A percentile compares a stretch with the other conserved stretches of the same genome.
phyloP scores from a whole-genome alignment of 768 basidiomycete species.

The Erythrobasidium yunnanense region DNA sequence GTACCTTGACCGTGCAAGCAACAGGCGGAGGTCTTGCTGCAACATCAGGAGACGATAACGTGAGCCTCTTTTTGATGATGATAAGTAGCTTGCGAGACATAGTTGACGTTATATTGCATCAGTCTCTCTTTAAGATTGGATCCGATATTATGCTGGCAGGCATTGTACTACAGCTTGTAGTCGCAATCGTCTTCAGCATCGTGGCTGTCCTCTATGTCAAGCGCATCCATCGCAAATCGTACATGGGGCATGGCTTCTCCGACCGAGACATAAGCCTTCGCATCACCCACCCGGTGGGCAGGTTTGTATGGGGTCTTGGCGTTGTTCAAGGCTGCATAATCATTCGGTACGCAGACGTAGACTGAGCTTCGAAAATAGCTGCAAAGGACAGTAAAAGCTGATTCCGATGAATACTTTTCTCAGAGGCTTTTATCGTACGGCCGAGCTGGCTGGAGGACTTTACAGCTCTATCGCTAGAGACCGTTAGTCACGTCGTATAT shows the following conservation, averaged over 20 bases:
- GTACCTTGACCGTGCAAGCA: neutral
- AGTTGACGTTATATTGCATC: neutral
- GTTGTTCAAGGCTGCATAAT: slow-evolving; percentile 4
- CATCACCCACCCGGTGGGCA: neutral
- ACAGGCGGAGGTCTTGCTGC: slow-evolving; percentile 5
- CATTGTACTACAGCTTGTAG: slow-evolving; percentile 15
- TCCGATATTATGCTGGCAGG: slow-evolving; percentile 19
- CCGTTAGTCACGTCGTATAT: neutral
- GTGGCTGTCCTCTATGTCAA: neutral
- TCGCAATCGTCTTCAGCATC: neutral
- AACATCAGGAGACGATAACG: neutral
- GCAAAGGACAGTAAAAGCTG: neutral
- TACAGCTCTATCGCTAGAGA: neutral
- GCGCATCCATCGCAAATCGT: neutral
- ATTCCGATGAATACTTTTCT: neutral
- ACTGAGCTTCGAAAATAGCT: neutral
- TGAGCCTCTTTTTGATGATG: neutral
- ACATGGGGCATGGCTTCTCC: neutral
- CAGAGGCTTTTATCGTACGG: slow-evolving; percentile 26
- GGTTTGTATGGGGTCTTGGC: neutral
- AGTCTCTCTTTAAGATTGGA: neutral
- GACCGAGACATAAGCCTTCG: neutral
- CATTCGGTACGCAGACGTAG: neutral
- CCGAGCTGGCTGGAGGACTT: slow-evolving; percentile 17
- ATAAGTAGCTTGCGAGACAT: neutral